Percentiles rank a stretch among this genome's conserved stretches.
Conservation (phyloP, 2,329 filamentous ascomycete species). For the Penicillium hesseltinei region DNA sequence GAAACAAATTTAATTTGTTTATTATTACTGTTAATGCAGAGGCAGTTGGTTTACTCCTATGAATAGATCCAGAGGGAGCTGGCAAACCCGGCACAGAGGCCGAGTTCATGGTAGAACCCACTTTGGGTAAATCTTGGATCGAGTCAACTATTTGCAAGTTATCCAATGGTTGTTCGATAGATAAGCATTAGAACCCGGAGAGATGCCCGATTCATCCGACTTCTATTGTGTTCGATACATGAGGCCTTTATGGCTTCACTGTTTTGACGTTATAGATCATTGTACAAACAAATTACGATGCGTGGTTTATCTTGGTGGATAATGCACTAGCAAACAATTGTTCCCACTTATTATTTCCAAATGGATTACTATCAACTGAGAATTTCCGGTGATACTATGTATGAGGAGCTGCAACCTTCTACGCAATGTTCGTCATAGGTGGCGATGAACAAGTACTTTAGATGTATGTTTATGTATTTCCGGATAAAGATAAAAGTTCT, state of each 20-base stretch:
- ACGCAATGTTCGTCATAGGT: neutral
- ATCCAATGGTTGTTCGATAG: neutral
- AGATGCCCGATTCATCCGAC: neutral
- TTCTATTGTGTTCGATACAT: neutral
- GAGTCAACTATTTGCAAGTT: neutral
- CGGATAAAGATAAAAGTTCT: neutral
- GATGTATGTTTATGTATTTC: neutral
- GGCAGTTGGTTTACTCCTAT: neutral
- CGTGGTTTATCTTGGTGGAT: neutral
- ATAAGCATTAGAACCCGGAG: neutral
- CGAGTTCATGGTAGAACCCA: constrained; percentile 2
- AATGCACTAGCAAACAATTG: neutral
- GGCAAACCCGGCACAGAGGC: constrained; percentile 5
- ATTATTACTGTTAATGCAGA: neutral
- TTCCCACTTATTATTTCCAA: neutral
- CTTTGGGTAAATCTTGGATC: neutral
- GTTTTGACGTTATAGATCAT: neutral
- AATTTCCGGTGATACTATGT: neutral
- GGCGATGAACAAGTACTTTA: neutral
- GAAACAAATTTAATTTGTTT: neutral
- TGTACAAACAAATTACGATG: neutral
- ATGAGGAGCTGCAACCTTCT: neutral
- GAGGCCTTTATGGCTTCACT: neutral
- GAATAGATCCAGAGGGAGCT: neutral
- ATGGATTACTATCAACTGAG: neutral